phyloP scores from a whole-genome alignment of 164 flowering plant genomes.

The Chimonanthus salicifolius region DNA sequence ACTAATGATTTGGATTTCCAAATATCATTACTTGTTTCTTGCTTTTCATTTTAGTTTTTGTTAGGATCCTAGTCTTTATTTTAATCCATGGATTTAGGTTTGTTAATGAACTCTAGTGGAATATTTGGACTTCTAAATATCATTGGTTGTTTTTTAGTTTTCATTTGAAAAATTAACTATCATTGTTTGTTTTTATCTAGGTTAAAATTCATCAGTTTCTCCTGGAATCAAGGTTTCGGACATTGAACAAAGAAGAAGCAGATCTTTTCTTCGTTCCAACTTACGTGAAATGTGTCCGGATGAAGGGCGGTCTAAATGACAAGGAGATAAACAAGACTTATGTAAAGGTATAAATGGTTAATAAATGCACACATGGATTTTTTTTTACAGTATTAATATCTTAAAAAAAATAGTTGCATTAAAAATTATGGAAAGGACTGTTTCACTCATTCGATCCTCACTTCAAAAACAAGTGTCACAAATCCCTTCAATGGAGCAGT shows the following conservation, averaged over 20 bases:
- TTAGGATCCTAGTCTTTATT: not conserved
- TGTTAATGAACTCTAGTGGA: not conserved
- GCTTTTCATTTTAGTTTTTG: too few relatives aligned
- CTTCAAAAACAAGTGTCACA: not conserved
- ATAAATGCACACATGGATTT: not conserved
- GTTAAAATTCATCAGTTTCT: constrained; percentile 69
- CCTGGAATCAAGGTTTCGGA: constrained; percentile 59
- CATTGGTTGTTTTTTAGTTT: not conserved
- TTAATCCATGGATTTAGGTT: not conserved
- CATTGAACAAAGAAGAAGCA: constrained; percentile 74
- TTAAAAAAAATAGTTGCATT: too few relatives aligned
- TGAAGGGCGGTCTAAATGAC: constrained; percentile 88
- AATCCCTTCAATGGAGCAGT: not conserved
- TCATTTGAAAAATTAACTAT: not conserved
- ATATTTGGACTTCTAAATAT: not conserved
- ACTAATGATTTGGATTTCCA: too few relatives aligned
- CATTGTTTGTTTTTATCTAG: constrained; percentile 21
- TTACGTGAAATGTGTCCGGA: constrained; percentile 82
- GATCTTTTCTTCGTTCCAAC: constrained; percentile 92
- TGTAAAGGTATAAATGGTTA: constrained; percentile 51
- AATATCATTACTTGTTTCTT: too few relatives aligned
- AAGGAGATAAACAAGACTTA: constrained; percentile 81
- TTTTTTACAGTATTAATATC: not conserved
- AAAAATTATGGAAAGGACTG: too few relatives aligned
- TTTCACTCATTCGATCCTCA: not conserved